Conservation (phyloP, 2,329 filamentous ascomycete genomes). For the Lecanicillium sp. region DNA sequence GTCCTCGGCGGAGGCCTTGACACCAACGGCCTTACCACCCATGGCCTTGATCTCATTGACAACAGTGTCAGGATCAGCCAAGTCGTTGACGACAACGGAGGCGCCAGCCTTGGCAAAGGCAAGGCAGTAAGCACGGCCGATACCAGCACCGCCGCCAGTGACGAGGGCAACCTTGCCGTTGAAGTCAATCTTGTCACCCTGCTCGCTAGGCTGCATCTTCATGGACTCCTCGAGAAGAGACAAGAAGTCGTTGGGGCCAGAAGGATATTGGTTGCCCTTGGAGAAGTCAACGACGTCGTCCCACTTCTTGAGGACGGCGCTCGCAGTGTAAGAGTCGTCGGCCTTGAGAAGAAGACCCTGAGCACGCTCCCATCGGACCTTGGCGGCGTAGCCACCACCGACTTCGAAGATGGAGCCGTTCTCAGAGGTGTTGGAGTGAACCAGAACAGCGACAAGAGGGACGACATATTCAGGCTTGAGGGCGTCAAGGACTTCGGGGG, state of each 20-base stretch:
- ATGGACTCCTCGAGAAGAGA: slow-evolving; percentile 74
- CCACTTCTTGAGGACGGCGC: slow-evolving; percentile 85
- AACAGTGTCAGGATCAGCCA: slow-evolving; percentile 83
- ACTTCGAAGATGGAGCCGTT: slow-evolving; percentile 88
- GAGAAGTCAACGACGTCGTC: slow-evolving; percentile 80
- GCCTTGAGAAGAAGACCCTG: slow-evolving; percentile 83
- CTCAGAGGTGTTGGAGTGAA: slow-evolving; percentile 77
- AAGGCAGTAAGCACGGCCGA: slow-evolving; percentile 83
- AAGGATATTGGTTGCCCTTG: slow-evolving; percentile 65
- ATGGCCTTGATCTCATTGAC: slow-evolving; percentile 87
- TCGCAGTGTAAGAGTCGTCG: slow-evolving; percentile 79
- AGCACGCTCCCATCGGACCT: slow-evolving; percentile 91
- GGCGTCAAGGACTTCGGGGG: slow-evolving; percentile 78
- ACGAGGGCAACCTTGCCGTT: slow-evolving; percentile 78
- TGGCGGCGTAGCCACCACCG: slow-evolving; percentile 85
- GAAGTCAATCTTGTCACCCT: slow-evolving; percentile 70
- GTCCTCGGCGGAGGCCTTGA: slow-evolving; percentile 90
- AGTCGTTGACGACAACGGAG: slow-evolving; percentile 86
- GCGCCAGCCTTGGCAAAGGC: slow-evolving; percentile 80
- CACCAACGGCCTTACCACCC: slow-evolving; percentile 83
- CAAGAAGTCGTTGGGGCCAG: slow-evolving; percentile 82
- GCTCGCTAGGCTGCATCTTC: slow-evolving; percentile 64
- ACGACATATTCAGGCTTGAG: slow-evolving; percentile 94
- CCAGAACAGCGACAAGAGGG: slow-evolving; percentile 79
- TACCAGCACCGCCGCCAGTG: slow-evolving; percentile 82